These are phyloP conservation scores for Amaranthus palmeri DNA, from an alignment of 148 eudicot genomes.

Conservation along the genomic window DNA sequence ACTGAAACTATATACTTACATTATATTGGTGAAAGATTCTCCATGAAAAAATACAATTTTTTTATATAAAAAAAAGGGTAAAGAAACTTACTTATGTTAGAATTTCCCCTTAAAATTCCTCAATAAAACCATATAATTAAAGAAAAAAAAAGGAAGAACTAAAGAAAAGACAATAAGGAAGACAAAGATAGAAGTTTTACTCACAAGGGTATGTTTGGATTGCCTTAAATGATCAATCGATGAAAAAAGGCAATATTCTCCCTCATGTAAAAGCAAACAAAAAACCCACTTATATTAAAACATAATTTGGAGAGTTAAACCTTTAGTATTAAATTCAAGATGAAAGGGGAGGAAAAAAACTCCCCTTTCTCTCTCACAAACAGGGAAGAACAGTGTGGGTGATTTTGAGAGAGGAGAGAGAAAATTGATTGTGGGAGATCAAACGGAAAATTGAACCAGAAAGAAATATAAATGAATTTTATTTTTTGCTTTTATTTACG, in stretches of 20 bases:
- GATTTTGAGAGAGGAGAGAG: constrained; percentile 15
- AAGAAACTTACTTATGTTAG: constrained; percentile 10
- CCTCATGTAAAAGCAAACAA: neutral
- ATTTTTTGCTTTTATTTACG: too few species aligned
- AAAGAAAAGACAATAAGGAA: neutral
- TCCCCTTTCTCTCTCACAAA: neutral
- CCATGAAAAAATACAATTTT: neutral
- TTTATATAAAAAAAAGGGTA: neutral
- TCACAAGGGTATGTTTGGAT: constrained; percentile 20
- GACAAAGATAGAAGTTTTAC: constrained; percentile 17
- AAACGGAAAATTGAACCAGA: too few species aligned
- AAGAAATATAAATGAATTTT: too few species aligned
- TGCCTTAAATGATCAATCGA: constrained; percentile 20
- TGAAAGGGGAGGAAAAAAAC: neutral
- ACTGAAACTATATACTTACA: neutral
- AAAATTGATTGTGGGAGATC: neutral
- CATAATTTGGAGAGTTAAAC: neutral
- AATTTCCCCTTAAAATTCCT: too few species aligned
- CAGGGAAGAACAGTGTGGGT: constrained; percentile 1
- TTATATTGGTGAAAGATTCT: neutral
- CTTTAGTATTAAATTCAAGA: neutral
- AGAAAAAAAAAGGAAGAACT: neutral
- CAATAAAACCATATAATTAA: neutral
- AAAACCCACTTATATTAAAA: neutral
- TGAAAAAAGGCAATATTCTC: constrained; percentile 11